A percentile compares a stretch with the other conserved stretches of the same genome.
Evolutionary conservation across 2,329 filamentous ascomycete species (phyloP).

Genomic region (Sporothrix pseudoabietina): DNA sequence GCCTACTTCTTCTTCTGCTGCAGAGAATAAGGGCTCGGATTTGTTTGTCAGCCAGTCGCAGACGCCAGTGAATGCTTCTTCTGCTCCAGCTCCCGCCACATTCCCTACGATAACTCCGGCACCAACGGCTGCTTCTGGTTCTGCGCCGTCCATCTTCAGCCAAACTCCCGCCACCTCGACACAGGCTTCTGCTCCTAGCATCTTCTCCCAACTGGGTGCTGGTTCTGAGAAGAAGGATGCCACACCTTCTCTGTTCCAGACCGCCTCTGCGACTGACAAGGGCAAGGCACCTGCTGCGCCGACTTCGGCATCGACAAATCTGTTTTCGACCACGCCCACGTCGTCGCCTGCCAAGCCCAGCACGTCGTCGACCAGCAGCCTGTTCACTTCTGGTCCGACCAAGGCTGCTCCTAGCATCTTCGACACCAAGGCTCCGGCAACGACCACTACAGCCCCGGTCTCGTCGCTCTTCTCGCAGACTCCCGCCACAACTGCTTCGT

Average conservation of each 20-base stretch:
- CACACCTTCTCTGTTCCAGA: constrained; percentile 11
- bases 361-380: neutral
- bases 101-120: neutral
- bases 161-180: neutral
- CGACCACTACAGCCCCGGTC: neutral
- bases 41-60: constrained; percentile 33
- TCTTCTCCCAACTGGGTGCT: neutral
- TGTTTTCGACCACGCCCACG: constrained; percentile 6
- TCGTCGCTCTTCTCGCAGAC: neutral
- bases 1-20: neutral
- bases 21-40: neutral
- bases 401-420: constrained; percentile 13
- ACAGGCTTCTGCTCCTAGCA: constrained; percentile 1
- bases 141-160: neutral
- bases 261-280: neutral
- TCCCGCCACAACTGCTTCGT: neutral
- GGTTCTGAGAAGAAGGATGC: neutral
- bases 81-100: neutral
- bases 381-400: neutral
- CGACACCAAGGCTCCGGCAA: neutral
- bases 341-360: neutral
- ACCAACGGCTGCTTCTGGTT: neutral
- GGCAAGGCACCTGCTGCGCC: neutral
- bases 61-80: neutral
- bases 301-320: neutral